Percentiles rank a stretch among this genome's conserved stretches.
These are phyloP conservation scores for Diatrype stigma DNA, from an alignment of 2,329 filamentous ascomycete genomes.

Conservation along the genomic window DNA sequence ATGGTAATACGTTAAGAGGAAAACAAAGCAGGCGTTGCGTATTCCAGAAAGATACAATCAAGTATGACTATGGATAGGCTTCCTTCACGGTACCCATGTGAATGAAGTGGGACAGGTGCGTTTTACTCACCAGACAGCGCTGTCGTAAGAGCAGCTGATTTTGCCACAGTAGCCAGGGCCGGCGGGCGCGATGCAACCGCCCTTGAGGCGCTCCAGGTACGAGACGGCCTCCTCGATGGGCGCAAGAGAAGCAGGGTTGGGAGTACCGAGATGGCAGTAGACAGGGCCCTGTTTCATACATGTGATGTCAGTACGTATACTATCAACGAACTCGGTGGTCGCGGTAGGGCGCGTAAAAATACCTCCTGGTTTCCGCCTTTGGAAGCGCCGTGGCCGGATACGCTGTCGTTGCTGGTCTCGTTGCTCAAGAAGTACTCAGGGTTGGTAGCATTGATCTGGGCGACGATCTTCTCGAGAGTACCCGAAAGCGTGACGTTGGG, in stretches of 20 bases:
- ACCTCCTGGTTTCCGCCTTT: not conserved
- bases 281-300: not conserved
- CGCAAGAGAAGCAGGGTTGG: not conserved
- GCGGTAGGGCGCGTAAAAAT: no score
- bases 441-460: not conserved
- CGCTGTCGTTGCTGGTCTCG: not conserved
- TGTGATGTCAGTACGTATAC: no score
- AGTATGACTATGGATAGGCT: no score
- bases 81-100: no score
- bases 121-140: conserved; percentile 1
- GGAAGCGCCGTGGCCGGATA: no score
- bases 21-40: no score
- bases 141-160: conserved; percentile 1
- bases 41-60: no score
- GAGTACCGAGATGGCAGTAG: not conserved
- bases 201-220: not conserved
- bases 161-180: not conserved
- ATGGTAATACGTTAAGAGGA: no score
- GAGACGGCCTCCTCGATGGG: not conserved
- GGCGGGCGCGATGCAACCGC: not conserved
- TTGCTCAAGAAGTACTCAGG: not conserved
- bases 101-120: no score
- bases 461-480: not conserved
- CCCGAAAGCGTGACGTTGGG: not conserved
- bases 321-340: no score